Percentiles rank a stretch among this genome's conserved stretches.
phyloP scores from a whole-genome alignment of 1,284 basidiomycete species.

The Ganoderma sp. region DNA sequence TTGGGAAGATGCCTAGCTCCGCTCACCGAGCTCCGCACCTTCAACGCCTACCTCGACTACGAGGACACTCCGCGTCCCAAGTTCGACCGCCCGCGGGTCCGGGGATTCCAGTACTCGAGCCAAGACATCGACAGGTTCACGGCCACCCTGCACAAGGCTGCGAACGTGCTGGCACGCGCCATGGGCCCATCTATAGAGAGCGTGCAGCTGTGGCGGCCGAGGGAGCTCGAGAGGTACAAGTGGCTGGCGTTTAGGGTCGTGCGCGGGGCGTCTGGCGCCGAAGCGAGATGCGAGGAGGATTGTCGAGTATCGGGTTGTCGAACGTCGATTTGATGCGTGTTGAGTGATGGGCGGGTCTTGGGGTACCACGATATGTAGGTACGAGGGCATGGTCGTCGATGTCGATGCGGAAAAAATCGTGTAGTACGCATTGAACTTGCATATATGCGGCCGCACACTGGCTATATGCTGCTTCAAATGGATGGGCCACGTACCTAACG shows the following conservation, averaged over 20 bases:
- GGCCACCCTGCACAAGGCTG: neutral
- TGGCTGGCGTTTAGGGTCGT: conserved; percentile 1
- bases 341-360: neutral
- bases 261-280: neutral
- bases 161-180: neutral
- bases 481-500: too few species aligned
- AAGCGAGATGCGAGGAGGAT: neutral
- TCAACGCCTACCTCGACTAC: conserved; percentile 2
- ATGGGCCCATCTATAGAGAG: neutral
- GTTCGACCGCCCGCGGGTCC: neutral
- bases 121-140: neutral
- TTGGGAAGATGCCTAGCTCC: neutral
- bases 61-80: neutral
- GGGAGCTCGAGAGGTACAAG: neutral
- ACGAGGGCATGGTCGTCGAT: neutral
- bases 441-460: too few species aligned
- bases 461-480: too few species aligned
- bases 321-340: neutral
- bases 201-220: neutral
- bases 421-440: too few species aligned
- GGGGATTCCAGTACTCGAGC: neutral
- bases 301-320: neutral
- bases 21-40: neutral
- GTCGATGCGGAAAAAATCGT: too few species aligned
- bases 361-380: too few species aligned